Conservation (phyloP, 2,329 filamentous ascomycete genomes). For the Berkeleyomyces basicola region DNA sequence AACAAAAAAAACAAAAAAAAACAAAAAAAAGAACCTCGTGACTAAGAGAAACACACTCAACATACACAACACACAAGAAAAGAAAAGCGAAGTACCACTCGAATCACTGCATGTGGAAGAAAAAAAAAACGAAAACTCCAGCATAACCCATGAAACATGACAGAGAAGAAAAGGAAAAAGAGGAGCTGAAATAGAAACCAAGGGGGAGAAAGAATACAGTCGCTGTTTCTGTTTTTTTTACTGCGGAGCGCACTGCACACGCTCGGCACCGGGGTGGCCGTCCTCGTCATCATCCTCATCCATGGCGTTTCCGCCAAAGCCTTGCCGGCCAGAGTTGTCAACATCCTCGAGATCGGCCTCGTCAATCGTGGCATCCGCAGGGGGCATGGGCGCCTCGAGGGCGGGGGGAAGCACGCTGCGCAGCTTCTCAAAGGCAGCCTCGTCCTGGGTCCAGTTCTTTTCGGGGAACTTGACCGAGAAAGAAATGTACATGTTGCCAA, state of each 20-base stretch:
- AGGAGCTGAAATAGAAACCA: background rate
- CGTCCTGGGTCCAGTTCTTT: conserved; percentile 49
- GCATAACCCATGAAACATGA: background rate
- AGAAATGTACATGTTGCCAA: conserved; percentile 90
- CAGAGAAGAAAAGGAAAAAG: background rate
- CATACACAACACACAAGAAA: background rate
- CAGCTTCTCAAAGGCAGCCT: conserved; percentile 59
- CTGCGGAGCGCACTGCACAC: conserved; percentile 77
- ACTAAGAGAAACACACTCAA: background rate
- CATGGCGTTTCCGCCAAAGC: conserved; percentile 44
- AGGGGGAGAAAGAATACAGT: background rate
- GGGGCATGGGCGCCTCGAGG: conserved; percentile 45
- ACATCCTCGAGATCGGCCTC: conserved; percentile 75
- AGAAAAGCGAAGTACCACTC: background rate
- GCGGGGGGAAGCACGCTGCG: conserved; percentile 71
- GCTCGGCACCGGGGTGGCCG: conserved; percentile 56
- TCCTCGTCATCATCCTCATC: conserved; percentile 62
- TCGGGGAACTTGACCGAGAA: conserved; percentile 96
- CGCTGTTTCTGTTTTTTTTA: conserved; percentile 38
- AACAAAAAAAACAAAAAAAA: too few species aligned
- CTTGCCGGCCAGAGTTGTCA: conserved; percentile 50
- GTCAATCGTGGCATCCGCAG: conserved; percentile 78
- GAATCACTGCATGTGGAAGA: background rate
- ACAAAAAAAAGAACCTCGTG: background rate
- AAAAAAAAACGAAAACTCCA: background rate